phyloP scores from a whole-genome alignment of 2,329 filamentous ascomycete genomes.

The Albifimbria verrucaria region DNA sequence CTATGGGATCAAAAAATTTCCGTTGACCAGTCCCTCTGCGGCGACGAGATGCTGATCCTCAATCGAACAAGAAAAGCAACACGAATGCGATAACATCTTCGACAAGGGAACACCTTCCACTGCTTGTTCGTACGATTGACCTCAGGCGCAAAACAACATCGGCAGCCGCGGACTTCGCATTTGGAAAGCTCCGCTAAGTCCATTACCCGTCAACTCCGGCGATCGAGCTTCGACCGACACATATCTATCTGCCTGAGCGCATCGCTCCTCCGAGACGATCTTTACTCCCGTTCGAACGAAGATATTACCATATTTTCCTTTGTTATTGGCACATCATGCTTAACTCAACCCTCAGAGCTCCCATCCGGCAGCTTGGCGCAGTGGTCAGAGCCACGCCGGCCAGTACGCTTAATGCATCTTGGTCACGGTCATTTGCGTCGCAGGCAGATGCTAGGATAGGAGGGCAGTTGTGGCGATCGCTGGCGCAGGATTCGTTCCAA shows the following conservation, averaged over 20 bases:
- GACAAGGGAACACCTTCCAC: neutral
- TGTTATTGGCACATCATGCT: constrained; percentile 16
- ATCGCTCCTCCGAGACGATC: no score
- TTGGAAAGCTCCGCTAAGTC: constrained; percentile 5
- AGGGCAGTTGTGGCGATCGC: constrained; percentile 18
- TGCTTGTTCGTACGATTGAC: neutral
- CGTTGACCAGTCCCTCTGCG: neutral
- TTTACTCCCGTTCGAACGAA: no score
- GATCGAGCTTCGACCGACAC: neutral
- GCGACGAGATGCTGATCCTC: neutral
- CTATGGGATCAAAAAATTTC: constrained; percentile 1
- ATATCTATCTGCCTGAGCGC: no score
- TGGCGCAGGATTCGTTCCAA: constrained; percentile 11
- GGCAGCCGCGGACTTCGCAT: neutral
- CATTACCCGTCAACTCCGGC: constrained; percentile 1
- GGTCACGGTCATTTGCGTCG: constrained; percentile 23
- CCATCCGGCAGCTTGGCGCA: constrained; percentile 15
- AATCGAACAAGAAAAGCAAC: neutral
- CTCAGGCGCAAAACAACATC: neutral
- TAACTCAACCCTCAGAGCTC: constrained; percentile 20
- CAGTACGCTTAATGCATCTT: constrained; percentile 22
- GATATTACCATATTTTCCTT: no score
- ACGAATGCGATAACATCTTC: neutral
- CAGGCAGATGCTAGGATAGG: constrained; percentile 15
- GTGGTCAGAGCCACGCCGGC: constrained; percentile 15